Evolutionary conservation across 495 filamentous ascomycete species (phyloP).

Genomic region (Aspergillus nidulans): DNA sequence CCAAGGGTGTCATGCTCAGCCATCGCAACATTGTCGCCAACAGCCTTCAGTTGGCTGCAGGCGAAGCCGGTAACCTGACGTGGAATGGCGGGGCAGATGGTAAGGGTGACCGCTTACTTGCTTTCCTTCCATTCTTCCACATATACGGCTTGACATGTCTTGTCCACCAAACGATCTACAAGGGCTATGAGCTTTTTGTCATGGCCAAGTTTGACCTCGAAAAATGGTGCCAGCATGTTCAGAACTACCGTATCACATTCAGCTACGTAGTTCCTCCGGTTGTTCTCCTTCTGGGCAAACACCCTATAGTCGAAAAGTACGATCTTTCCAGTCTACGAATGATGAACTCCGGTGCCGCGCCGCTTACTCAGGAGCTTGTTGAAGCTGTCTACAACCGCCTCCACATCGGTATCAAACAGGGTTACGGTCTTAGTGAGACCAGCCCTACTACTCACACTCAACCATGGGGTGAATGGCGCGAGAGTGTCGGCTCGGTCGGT

Average conservation of each 20-base stretch:
- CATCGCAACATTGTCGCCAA: slow-evolving; percentile 82
- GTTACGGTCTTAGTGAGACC: slow-evolving; percentile 83
- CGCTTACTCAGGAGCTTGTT: slow-evolving; percentile 77
- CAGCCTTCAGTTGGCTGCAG: slow-evolving; percentile 48
- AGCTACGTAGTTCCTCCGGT: slow-evolving; percentile 83
- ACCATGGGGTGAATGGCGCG: slow-evolving; percentile 73
- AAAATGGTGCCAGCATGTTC: slow-evolving; percentile 69
- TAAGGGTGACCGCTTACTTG: slow-evolving; percentile 66
- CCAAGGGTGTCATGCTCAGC: slow-evolving; percentile 89
- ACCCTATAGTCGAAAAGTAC: slow-evolving; percentile 71
- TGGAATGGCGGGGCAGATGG: slow-evolving; percentile 59
- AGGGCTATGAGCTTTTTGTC: slow-evolving; percentile 66
- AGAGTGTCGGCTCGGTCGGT: slow-evolving; percentile 74
- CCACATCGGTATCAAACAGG: slow-evolving; percentile 73
- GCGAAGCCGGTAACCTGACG: slow-evolving; percentile 55
- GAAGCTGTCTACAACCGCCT: slow-evolving; percentile 71
- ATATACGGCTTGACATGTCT: slow-evolving; percentile 74
- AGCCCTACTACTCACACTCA: slow-evolving; percentile 56
- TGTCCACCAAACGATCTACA: slow-evolving; percentile 59
- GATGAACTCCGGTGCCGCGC: slow-evolving; percentile 87
- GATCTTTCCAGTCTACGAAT: slow-evolving; percentile 75
- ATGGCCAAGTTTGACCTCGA: slow-evolving; percentile 84
- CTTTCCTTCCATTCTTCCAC: slow-evolving; percentile 90
- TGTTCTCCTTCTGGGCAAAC: slow-evolving; percentile 73
- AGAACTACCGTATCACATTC: slow-evolving; percentile 71